phyloP scores from a whole-genome alignment of 2,329 filamentous ascomycete species.

The Cryphonectria carpinicola region DNA sequence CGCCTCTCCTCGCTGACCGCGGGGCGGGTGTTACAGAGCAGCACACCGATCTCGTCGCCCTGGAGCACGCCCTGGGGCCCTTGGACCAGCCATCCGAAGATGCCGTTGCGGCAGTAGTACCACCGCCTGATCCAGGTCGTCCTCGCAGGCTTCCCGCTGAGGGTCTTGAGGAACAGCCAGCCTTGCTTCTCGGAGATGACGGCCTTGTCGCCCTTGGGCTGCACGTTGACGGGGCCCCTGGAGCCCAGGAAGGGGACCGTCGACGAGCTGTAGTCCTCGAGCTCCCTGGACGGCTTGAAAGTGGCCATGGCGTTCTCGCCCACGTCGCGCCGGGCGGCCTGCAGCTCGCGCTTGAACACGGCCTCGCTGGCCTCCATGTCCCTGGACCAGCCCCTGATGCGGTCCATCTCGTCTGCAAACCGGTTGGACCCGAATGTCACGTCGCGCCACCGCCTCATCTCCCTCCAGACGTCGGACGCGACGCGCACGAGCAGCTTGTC shows the following conservation, averaged over 20 bases:
- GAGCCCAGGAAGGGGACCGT: slow-evolving; percentile 86
- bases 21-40: slow-evolving; percentile 90
- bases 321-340: slow-evolving; percentile 78
- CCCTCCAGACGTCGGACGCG: slow-evolving; percentile 85
- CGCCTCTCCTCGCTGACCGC: slow-evolving; percentile 90
- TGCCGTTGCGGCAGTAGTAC: slow-evolving; percentile 95
- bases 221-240: slow-evolving; percentile 67
- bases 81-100: slow-evolving; percentile 93
- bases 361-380: slow-evolving; percentile 92
- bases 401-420: slow-evolving; percentile 82
- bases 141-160: slow-evolving; percentile 85
- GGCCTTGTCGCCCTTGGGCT: slow-evolving; percentile 55
- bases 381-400: slow-evolving; percentile 88
- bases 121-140: slow-evolving; percentile 90
- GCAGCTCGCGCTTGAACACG: slow-evolving; percentile 79
- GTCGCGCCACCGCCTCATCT: slow-evolving; percentile 76
- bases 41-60: slow-evolving; percentile 92
- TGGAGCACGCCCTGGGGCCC: slow-evolving; percentile 86
- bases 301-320: slow-evolving; percentile 74
- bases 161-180: slow-evolving; percentile 83
- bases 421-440: slow-evolving; percentile 65
- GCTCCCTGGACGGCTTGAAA: slow-evolving; percentile 82
- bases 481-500: slow-evolving; percentile 86
- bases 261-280: slow-evolving; percentile 89
- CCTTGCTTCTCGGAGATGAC: slow-evolving; percentile 81